phyloP scores from a whole-genome alignment of 2,329 filamentous ascomycete genomes.

The Torrubiellomyces zombiae region DNA sequence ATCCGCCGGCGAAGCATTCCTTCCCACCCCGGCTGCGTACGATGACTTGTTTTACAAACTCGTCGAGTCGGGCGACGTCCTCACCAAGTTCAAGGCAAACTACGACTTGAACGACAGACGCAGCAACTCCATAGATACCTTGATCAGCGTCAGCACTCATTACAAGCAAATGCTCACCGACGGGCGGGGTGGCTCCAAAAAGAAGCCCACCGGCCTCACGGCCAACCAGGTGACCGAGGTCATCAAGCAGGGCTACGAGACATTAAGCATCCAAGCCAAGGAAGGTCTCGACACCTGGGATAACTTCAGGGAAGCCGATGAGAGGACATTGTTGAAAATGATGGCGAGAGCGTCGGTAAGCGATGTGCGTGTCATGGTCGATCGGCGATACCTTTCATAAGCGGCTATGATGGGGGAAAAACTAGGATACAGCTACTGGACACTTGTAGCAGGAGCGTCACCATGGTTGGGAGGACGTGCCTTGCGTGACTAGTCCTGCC shows the following conservation, averaged over 20 bases:
- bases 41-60: constrained; percentile 98
- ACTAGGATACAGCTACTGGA: no score
- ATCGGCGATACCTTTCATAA: no score
- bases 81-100: constrained; percentile 65
- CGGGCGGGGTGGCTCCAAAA: constrained; percentile 20
- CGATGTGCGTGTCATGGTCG: constrained; percentile 36
- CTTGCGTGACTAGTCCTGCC: no score
- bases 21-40: constrained; percentile 74
- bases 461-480: no score
- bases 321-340: constrained; percentile 72
- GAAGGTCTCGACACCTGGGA: constrained; percentile 80
- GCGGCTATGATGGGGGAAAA: no score
- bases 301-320: constrained; percentile 71
- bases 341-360: constrained; percentile 62
- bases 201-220: constrained; percentile 52
- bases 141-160: constrained; percentile 69
- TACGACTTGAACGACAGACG: constrained; percentile 44
- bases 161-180: constrained; percentile 69
- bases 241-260: constrained; percentile 94
- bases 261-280: constrained; percentile 74
- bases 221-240: constrained; percentile 73
- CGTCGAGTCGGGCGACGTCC: constrained; percentile 73
- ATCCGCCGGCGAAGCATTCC: constrained; percentile 75
- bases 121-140: constrained; percentile 62
- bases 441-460: no score